Conservation (phyloP, 1,139 yeast genomes). For the Lizanozyma gosingica region DNA sequence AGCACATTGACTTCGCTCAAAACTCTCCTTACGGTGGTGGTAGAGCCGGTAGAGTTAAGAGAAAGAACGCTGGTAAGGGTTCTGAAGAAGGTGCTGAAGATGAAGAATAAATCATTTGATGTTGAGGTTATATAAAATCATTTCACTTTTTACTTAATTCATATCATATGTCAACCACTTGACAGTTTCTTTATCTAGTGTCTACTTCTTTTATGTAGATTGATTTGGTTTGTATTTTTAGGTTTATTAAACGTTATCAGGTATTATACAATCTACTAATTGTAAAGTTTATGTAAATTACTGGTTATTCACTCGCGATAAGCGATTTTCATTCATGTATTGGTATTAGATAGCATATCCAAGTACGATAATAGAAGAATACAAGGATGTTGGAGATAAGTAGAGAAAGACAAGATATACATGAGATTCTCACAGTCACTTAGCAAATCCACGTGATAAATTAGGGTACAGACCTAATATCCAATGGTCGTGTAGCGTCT, state of each 20-base stretch:
- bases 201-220: constrained; percentile 7
- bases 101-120: constrained; percentile 32
- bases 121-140: constrained; percentile 7
- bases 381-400: too few species aligned
- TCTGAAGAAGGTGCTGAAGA: constrained; percentile 46
- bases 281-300: too few species aligned
- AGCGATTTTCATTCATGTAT: too few species aligned
- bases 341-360: too few species aligned
- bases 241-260: too few species aligned
- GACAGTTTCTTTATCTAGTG: constrained; percentile 1
- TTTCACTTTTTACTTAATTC: constrained; percentile 4
- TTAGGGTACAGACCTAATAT: constrained; percentile 13
- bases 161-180: constrained; percentile 1
- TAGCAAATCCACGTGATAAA: constrained; percentile 5
- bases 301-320: too few species aligned
- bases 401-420: too few species aligned
- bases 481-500: too few species aligned
- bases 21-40: constrained; percentile 99
- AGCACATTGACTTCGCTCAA: constrained; percentile 99
- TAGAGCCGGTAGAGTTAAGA: constrained; percentile 99
- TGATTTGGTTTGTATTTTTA: too few species aligned
- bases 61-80: constrained; percentile 79
- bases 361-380: too few species aligned
- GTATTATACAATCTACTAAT: too few species aligned
- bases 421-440: too few species aligned